Evolutionary conservation across 1,284 basidiomycete genomes (phyloP).

Genomic region (Ustilago shanxiensis): DNA sequence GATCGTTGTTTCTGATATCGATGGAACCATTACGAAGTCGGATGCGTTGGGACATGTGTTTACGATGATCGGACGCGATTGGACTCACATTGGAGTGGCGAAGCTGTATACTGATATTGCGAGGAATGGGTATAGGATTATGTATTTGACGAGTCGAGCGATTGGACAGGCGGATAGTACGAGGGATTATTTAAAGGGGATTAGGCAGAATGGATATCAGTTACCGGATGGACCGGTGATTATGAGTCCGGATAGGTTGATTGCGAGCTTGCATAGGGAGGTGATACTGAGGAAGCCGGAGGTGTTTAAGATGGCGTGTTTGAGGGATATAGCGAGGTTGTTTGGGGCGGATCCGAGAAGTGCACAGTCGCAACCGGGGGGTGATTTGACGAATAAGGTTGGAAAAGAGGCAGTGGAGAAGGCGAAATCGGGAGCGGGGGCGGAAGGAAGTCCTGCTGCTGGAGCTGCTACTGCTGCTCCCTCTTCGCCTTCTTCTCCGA

Average conservation of each 20-base stretch:
- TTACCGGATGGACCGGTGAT: conserved; percentile 98
- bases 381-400: conserved; percentile 19
- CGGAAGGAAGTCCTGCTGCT: conserved; percentile 13
- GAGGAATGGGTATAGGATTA: conserved; percentile 96
- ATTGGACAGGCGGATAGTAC: conserved; percentile 99
- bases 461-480: conserved; percentile 36
- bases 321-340: conserved; percentile 92
- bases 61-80: conserved; percentile 98
- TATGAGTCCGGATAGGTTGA: conserved; percentile 96
- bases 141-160: conserved; percentile 97
- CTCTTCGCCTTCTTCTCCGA: neutral
- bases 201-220: conserved; percentile 94
- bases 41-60: conserved; percentile 98
- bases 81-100: conserved; percentile 98
- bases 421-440: conserved; percentile 18
- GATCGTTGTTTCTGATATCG: conserved; percentile 96
- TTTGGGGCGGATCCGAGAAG: conserved; percentile 76
- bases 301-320: conserved; percentile 99
- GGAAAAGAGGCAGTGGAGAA: conserved; percentile 12
- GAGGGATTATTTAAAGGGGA: conserved; percentile 91
- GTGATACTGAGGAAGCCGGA: conserved; percentile 85
- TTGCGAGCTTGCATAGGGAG: conserved; percentile 88
- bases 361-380: conserved; percentile 25
- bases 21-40: conserved; percentile 95
- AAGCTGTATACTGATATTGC: conserved; percentile 96